Evolutionary conservation across 345 rosid species (phyloP).

Genomic region (Pseudoturritis turrita): DNA sequence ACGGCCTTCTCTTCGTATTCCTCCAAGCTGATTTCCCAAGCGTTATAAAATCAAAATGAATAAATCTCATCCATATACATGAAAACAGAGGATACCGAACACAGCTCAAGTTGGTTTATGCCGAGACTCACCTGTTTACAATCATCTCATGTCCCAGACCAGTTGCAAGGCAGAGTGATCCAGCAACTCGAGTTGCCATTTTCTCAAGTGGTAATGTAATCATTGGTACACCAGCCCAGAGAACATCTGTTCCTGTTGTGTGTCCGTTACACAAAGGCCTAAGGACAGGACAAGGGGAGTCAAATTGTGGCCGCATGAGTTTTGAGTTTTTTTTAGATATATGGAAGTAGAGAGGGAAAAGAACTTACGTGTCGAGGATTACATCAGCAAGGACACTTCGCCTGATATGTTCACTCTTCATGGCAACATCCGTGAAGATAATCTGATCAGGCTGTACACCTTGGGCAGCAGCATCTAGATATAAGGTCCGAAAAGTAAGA

Average conservation of each 20-base stretch:
- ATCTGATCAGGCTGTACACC: slow-evolving; percentile 93
- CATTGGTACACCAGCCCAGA: slow-evolving; percentile 99
- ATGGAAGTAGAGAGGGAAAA: neutral
- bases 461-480: slow-evolving; percentile 77
- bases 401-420: slow-evolving; percentile 91
- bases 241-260: slow-evolving; percentile 94
- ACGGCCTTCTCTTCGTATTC: slow-evolving; percentile 94
- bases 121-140: slow-evolving; percentile 56
- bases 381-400: slow-evolving; percentile 97
- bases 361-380: slow-evolving; percentile 80
- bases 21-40: slow-evolving; percentile 50
- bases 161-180: slow-evolving; percentile 93
- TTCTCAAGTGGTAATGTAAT: slow-evolving; percentile 97
- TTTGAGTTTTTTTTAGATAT: neutral
- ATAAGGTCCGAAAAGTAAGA: neutral
- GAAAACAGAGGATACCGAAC: neutral
- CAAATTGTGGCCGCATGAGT: neutral
- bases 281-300: neutral
- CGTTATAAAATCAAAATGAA: neutral
- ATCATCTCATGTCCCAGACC: slow-evolving; percentile 99
- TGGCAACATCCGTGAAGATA: slow-evolving; percentile 95
- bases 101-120: neutral
- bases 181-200: slow-evolving; percentile 99
- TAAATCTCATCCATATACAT: neutral
- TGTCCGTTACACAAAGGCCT: slow-evolving; percentile 99